Base-by-base conservation (phyloP, 371 early-diverging fungal genomes). In the Mucor mucedo region DNA sequence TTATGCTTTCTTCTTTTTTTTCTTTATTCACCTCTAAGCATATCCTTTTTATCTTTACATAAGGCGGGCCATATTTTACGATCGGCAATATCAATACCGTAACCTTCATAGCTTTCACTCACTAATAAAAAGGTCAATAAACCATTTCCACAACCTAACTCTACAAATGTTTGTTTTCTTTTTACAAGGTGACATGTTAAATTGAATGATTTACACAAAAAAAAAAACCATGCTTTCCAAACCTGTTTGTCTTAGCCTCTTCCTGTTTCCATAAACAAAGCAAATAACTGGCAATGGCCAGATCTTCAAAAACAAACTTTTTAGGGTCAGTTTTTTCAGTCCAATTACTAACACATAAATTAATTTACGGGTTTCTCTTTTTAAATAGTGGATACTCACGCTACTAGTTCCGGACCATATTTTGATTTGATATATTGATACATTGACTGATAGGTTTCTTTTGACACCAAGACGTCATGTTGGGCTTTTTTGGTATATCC, bases 111-210 rank as follows among this genome's bases (percentile, higher is more conserved):
- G 1, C 95, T 94, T 70, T 95, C 93, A 60, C 80, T 81, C n/a
- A 78, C 84, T 60, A 96, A 72, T 14, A 95, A 60, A 75, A 89
- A 85, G 0, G 92, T 92, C 64, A 96, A 72, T 33, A 96, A 66
- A 1, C 96, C 95, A 76, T 96, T 96, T n/a, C 96, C 95, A 63
- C 95, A 95, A 0, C 95, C 95, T 14, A 96, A 72, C 72, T 96
- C 96, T n/a, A 91, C 84, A 86, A 95, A 96, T 1, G 76, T 75
- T 10, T 84, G 80, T 40, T 75, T 75, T 62, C 80, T 80, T 35
- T 35, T 6, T 35, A 35, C 21, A 21, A 21, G 21, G 21, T 21
- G 21, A 21, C 21, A 21, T 21, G 21, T 21, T 21, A 21, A 21
- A 21, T 21, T 1, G 21, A 1, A 21, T 21, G 21, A 21, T 21